Evolutionary conservation across 129 eudicot species (phyloP).

Genomic region (Helichrysum umbraculigerum): DNA sequence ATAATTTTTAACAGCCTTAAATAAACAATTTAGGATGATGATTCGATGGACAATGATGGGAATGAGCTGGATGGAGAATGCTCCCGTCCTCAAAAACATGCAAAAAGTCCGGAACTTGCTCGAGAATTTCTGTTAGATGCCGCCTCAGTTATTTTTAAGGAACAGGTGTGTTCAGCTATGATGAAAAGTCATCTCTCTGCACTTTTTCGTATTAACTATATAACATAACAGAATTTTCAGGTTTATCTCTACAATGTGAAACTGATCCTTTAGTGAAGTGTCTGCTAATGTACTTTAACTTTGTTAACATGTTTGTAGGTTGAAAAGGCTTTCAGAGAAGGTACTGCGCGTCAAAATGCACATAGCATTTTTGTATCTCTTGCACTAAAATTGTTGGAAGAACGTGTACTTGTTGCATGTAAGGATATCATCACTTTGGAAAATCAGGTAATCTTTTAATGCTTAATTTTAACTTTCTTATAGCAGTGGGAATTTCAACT

Average conservation of each 20-base stretch:
- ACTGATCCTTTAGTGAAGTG: background rate
- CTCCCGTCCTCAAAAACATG: constrained; percentile 97
- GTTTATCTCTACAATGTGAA: constrained; percentile 15
- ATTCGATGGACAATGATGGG: constrained; percentile 95
- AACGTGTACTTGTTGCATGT: constrained; percentile 89
- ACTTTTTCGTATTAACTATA: background rate
- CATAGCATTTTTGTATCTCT: constrained; percentile 96
- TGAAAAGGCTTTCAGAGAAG: constrained; percentile 98
- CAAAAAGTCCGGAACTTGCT: constrained; percentile 99
- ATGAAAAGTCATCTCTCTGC: background rate
- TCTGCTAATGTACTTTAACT: constrained; percentile 6
- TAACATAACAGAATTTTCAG: background rate
- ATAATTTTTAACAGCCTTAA: constrained; percentile 5
- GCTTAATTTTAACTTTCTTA: constrained; percentile 1
- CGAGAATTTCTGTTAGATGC: constrained; percentile 97
- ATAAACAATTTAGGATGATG: constrained; percentile 74
- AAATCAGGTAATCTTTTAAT: constrained; percentile 65
- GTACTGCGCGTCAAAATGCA: constrained; percentile 98
- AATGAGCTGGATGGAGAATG: constrained; percentile 94
- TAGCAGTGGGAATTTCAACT: background rate
- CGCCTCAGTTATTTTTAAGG: constrained; percentile 95
- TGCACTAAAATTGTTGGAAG: constrained; percentile 82
- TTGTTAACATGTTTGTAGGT: constrained; percentile 51
- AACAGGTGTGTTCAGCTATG: constrained; percentile 61
- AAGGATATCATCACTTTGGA: constrained; percentile 86